Percentiles rank a stretch among this genome's conserved stretches.
Conservation (phyloP, 257 asterid species). For the Buddleja alternifolia region DNA sequence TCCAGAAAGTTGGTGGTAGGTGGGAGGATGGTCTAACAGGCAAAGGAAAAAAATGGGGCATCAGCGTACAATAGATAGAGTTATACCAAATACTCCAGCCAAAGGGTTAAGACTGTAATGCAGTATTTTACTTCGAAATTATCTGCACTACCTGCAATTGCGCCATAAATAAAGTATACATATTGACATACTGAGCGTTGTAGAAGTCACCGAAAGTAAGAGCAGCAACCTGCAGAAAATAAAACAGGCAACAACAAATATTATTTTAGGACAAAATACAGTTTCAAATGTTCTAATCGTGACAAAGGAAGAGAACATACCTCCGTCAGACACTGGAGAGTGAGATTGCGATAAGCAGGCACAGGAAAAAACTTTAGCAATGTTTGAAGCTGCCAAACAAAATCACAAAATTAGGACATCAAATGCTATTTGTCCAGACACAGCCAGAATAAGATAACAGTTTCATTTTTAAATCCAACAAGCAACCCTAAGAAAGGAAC, state of each 20-base stretch:
- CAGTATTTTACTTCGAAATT: neutral
- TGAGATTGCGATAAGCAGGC: constrained; percentile 88
- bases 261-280: neutral
- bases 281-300: constrained; percentile 5
- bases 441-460: neutral
- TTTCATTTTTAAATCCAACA: constrained; percentile 22
- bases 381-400: constrained; percentile 77
- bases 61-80: constrained; percentile 27
- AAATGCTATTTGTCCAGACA: constrained; percentile 7
- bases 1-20: constrained; percentile 64
- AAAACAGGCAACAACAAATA: constrained; percentile 17
- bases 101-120: neutral
- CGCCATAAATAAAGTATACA: constrained; percentile 77
- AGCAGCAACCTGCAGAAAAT: constrained; percentile 77
- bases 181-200: constrained; percentile 71
- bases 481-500: constrained; percentile 30
- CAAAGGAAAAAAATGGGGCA: constrained; percentile 22
- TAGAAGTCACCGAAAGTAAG: constrained; percentile 90
- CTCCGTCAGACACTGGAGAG: constrained; percentile 96
- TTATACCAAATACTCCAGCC: neutral
- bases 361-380: constrained; percentile 73
- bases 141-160: constrained; percentile 78
- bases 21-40: constrained; percentile 66
- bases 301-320: constrained; percentile 38
- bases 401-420: constrained; percentile 21